Percentiles rank a stretch among this genome's conserved stretches.
Evolutionary conservation across 75 land plant genomes (phyloP).

Genomic region (Pinus taeda): DNA sequence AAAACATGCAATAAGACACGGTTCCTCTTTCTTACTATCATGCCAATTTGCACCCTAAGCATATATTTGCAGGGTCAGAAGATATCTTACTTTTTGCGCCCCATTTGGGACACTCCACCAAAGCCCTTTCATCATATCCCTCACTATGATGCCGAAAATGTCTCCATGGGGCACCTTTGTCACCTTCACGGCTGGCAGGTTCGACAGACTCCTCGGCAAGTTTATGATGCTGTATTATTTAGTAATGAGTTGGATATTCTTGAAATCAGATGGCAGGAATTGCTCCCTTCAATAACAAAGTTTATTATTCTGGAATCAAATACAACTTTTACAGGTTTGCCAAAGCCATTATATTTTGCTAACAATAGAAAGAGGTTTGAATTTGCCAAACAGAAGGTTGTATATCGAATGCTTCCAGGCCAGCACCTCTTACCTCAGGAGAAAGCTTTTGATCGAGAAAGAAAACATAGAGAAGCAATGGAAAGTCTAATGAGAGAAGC

Average conservation of each 20-base stretch:
- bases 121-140: slow-evolving; percentile 49
- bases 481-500: slow-evolving; percentile 37
- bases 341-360: slow-evolving; percentile 56
- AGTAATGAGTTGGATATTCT: slow-evolving; percentile 71
- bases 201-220: slow-evolving; percentile 55
- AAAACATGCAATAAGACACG: background rate
- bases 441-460: slow-evolving; percentile 72
- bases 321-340: slow-evolving; percentile 55
- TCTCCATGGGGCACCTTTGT: slow-evolving; percentile 46
- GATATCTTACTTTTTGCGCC: slow-evolving; percentile 50
- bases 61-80: slow-evolving; percentile 32
- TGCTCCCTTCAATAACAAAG: slow-evolving; percentile 45
- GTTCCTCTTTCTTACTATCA: background rate
- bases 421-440: slow-evolving; percentile 19
- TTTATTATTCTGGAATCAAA: slow-evolving; percentile 68
- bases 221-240: slow-evolving; percentile 72
- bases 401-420: too few relatives aligned
- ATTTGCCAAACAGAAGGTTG: slow-evolving; percentile 49
- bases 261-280: slow-evolving; percentile 53
- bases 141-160: slow-evolving; percentile 51
- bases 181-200: slow-evolving; percentile 58
- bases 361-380: slow-evolving; percentile 39
- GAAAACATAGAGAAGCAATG: slow-evolving; percentile 47
- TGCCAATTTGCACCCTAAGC: background rate
- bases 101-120: slow-evolving; percentile 62